Evolutionary conservation across 2,329 filamentous ascomycete species (phyloP).

Genomic region (Phyllosticta ampelicida): DNA sequence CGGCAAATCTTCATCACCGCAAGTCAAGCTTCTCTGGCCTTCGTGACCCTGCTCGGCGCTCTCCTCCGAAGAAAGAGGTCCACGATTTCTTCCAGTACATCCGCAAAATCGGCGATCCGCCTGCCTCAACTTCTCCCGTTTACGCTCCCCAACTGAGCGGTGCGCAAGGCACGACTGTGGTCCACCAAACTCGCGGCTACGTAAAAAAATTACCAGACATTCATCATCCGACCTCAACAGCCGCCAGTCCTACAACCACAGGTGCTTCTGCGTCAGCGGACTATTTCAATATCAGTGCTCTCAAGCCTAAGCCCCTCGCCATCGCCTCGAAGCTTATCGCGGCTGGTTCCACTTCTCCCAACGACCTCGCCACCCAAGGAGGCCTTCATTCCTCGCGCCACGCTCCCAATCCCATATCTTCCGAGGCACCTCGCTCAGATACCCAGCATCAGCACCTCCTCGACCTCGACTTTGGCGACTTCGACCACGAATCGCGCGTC

Average conservation of each 20-base stretch:
- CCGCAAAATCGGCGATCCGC: background rate
- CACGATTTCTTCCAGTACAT: background rate
- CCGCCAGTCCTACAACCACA: background rate
- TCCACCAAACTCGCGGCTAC: background rate
- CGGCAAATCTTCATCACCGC: background rate
- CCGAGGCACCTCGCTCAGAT: background rate
- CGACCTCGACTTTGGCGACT: background rate
- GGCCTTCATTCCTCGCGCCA: background rate
- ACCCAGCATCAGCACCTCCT: background rate
- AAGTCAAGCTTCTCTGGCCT: background rate
- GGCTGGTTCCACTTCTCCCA: background rate
- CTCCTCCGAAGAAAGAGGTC: background rate
- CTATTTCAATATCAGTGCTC: background rate
- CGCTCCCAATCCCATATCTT: background rate
- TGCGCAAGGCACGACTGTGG: background rate
- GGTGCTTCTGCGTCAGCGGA: background rate
- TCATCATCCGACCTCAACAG: background rate
- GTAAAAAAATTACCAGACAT: background rate
- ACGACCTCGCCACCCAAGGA: background rate
- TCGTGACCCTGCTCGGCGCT: background rate
- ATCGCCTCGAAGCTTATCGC: background rate
- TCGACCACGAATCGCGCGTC: background rate
- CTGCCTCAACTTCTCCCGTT: background rate
- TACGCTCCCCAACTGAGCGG: background rate
- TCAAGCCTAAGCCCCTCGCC: background rate